Evolutionary conservation across 176 grass and related monocot species (phyloP).

Genomic region (Cenchrus americanus): DNA sequence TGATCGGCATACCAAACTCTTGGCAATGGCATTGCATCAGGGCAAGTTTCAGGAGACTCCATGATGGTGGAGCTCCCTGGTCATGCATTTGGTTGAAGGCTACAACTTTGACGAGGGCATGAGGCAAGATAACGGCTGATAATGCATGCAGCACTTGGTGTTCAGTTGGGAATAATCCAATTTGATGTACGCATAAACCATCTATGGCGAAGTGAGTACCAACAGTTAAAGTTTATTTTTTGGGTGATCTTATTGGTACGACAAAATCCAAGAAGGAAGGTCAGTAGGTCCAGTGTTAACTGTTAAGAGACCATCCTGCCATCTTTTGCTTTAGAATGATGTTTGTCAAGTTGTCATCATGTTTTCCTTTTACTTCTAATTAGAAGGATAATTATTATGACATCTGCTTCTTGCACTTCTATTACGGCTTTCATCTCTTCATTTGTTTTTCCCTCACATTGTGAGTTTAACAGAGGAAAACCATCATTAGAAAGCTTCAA

Average conservation of each 20-base stretch:
- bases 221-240: background rate
- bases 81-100: constrained; percentile 26
- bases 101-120: background rate
- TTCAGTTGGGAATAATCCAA: background rate
- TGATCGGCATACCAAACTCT: constrained; percentile 5
- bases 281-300: constrained; percentile 27
- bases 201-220: constrained; percentile 16
- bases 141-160: constrained; percentile 6
- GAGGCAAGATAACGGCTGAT: background rate
- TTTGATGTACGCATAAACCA: background rate
- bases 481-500: background rate
- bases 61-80: constrained; percentile 10
- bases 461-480: background rate
- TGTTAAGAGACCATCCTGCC: constrained; percentile 34
- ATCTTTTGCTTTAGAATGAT: constrained; percentile 45
- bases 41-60: background rate
- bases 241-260: constrained; percentile 16
- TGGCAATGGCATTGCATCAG: background rate
- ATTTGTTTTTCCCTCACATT: background rate
- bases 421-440: background rate
- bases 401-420: background rate
- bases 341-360: constrained; percentile 3
- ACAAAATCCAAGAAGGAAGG: constrained; percentile 24
- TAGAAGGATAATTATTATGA: constrained; percentile 22
- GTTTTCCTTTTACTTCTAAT: background rate